Percentiles rank a stretch among this genome's conserved stretches.
phyloP scores from a whole-genome alignment of 164 flowering plant species.

The Buxus sempervirens region DNA sequence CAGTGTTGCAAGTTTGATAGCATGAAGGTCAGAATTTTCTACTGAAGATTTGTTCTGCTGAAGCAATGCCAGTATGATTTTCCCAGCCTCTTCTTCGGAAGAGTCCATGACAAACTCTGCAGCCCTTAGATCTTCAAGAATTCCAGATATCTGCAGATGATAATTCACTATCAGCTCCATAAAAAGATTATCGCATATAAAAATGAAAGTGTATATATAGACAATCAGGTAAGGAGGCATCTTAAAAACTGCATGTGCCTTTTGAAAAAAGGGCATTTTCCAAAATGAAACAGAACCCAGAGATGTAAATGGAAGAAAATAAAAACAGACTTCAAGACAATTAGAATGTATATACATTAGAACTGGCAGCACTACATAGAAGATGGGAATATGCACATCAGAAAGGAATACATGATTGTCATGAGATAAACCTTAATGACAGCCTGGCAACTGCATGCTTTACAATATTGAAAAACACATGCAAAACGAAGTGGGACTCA shows the following conservation, averaged over 20 bases:
- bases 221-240: neutral
- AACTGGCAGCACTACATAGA: neutral
- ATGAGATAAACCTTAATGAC: neutral
- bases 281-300: neutral
- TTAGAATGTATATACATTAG: neutral
- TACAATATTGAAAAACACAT: neutral
- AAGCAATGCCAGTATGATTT: conserved; percentile 45
- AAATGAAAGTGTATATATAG: neutral
- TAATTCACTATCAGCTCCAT: conserved; percentile 4
- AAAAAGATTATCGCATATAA: neutral
- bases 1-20: conserved; percentile 51
- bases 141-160: conserved; percentile 57
- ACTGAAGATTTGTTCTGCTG: conserved; percentile 25
- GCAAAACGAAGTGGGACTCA: neutral
- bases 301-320: neutral
- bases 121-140: conserved; percentile 51
- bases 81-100: conserved; percentile 74
- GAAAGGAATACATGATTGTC: neutral
- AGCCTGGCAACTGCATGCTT: neutral
- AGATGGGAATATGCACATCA: neutral
- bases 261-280: too few relatives aligned
- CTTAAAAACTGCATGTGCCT: neutral
- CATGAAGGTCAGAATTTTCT: conserved; percentile 37
- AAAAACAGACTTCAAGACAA: neutral
- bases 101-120: conserved; percentile 48